Evolutionary conservation across 192 early-diverging fungal species (phyloP).

Genomic region (Coemansia sp.): DNA sequence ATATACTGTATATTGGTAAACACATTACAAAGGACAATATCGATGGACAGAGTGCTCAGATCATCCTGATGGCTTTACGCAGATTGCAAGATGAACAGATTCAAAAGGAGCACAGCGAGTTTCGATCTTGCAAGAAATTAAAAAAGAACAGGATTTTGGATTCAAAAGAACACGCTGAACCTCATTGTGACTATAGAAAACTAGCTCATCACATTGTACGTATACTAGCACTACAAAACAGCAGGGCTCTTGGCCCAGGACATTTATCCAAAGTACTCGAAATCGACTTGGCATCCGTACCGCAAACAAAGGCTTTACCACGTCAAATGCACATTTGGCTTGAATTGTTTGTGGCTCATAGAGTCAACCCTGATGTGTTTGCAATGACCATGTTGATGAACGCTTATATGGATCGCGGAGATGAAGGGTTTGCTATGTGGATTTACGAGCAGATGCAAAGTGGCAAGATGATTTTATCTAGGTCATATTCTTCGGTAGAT

Average conservation of each 20-base stretch:
- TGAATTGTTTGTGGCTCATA: not conserved
- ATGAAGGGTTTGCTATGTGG: constrained; percentile 7
- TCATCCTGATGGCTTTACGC: constrained; percentile 11
- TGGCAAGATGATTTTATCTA: not conserved
- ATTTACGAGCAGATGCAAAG: constrained; percentile 13
- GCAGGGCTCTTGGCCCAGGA: too few species aligned
- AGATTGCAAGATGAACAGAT: constrained; percentile 3
- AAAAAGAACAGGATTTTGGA: not conserved
- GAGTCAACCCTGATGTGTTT: constrained; percentile 6
- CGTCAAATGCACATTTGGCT: constrained; percentile 16
- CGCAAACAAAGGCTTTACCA: not conserved
- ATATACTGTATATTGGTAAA: not conserved
- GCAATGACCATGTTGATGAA: constrained; percentile 16
- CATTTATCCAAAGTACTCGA: constrained; percentile 24
- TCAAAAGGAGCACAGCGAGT: not conserved
- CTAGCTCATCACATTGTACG: constrained; percentile 11
- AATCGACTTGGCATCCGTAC: constrained; percentile 9
- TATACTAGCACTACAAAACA: too few species aligned
- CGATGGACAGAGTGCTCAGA: constrained; percentile 1
- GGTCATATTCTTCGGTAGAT: not conserved
- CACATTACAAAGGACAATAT: not conserved
- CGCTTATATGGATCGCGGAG: constrained; percentile 13
- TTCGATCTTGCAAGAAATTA: too few species aligned
- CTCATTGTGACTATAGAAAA: not conserved
- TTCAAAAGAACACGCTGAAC: not conserved